Conservation (phyloP, 2,329 filamentous ascomycete genomes). For the Rachicladosporium sp. region DNA sequence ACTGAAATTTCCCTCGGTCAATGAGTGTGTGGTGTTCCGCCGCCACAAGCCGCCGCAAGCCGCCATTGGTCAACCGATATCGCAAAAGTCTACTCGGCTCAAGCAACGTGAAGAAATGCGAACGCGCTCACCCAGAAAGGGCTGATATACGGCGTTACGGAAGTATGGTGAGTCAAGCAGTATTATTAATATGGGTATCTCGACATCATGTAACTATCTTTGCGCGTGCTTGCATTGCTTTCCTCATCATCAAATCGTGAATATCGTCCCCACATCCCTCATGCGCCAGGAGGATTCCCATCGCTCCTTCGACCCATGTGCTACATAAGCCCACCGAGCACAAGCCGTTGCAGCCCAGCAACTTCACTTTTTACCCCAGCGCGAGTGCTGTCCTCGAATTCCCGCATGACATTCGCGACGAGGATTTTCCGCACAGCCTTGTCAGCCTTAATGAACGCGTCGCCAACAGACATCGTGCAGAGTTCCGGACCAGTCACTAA, state of each 20-base stretch:
- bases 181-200: neutral
- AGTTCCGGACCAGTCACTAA: slow-evolving; percentile 64
- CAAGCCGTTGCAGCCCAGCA: slow-evolving; percentile 73
- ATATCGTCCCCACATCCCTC: neutral
- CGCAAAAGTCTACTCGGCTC: slow-evolving; percentile 1
- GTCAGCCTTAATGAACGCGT: slow-evolving; percentile 85
- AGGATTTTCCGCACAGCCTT: slow-evolving; percentile 77
- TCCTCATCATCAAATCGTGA: neutral
- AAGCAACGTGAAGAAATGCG: no score
- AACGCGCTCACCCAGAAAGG: neutral
- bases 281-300: neutral
- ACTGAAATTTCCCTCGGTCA: no score
- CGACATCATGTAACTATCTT: neutral
- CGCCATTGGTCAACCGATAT: no score
- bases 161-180: no score
- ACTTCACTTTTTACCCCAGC: slow-evolving; percentile 68
- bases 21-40: no score
- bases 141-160: no score
- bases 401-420: slow-evolving; percentile 71
- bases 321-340: slow-evolving; percentile 72
- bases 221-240: neutral
- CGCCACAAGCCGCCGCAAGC: no score
- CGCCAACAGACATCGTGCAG: slow-evolving; percentile 57
- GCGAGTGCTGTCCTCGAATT: slow-evolving; percentile 83
- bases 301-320: slow-evolving; percentile 5